Evolutionary conservation across 768 basidiomycete species (phyloP), one percentile per base, ranked within the genome.

Genomic region (Amanita exitialis): DNA sequence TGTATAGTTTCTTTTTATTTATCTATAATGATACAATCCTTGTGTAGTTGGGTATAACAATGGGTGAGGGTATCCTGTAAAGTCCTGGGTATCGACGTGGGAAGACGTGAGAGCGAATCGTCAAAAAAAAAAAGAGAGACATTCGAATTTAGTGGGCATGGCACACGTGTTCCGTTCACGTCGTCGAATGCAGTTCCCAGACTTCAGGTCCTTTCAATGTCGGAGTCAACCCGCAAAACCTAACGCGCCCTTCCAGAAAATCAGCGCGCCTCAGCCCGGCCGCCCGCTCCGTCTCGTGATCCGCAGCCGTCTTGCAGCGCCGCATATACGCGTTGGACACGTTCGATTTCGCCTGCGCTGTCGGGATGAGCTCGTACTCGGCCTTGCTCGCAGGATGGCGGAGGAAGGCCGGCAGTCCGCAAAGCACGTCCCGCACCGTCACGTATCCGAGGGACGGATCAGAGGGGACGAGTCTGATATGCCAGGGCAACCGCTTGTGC

Each of bases 221-320:
- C 15, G 15, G 21, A 2, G 65, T 67, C 32, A 79, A 51, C 21
- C 77, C 77, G 58, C 59, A 61, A 59, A 78, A 76, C 20, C 54
- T 57, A 12, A 62, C 69, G 15, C 61, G 63, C 35, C 62, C 69
- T 44, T 66, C 60, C 44, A 83, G 61, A 56, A 78, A 80, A 60
- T 83, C 80, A 0, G 82, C 69, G 45, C 77, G 63, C 60, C 74
- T 78, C 16, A 81, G 56, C 0, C 77, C 78, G 57, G 74, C 74
- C 9, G 56, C 56, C 54, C 67, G 64, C 61, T 80, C 78, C 5
- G 44, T 60, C 28, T 59, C 59, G 1, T 60, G 51, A 10, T 71
- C 65, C 0, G 54, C 38, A 12, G 71, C 62, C 10, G 64, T 61
- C 32, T 62, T 58, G 53, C 66, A 75, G 16, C 80, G 70, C 4